Base-by-base conservation (phyloP, 257 asterid genomes). In the Catharanthus roseus region DNA sequence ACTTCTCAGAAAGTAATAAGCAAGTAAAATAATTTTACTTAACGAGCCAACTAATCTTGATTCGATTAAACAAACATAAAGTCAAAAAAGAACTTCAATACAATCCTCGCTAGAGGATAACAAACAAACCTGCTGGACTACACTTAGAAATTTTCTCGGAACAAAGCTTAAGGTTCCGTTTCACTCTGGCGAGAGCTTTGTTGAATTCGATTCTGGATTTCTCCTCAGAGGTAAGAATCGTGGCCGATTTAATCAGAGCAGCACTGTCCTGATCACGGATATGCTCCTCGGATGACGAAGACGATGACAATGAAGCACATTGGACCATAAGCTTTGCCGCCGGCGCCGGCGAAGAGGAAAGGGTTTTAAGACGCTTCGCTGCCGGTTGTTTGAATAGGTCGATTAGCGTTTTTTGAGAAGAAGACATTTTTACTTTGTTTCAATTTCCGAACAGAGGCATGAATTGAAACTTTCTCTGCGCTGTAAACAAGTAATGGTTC, bases 381-480 rank as follows among this genome's bases (percentile, higher is more conserved):
- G 92, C 72, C 39, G 98, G 98, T 77, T 79, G 88, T 82, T 85
- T 89, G 79, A 84, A 84, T 68, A 85, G 77, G 71, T 93, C 97
- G 84, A 78, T 67, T 77, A 90, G 85, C 84, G 93, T 89, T 86
- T 81, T 93, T 34, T 90, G 79, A 44, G 90, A 85, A 19, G 75
- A 63, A 28, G 74, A 36, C 81, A 67, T 76, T 67, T 49, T 26
- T 13, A 15, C 21, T 13, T 47, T 12, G 10, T 5, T 47, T 5
- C 10, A 16, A 10, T 29, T 71, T 5, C 10, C 34, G 6, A 0
- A 11, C 62, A 1, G 18, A 19, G 3, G 18, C 56, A 44, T 15
- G 19, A 28, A 62, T 7, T 11, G 45, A 34, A 21, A 18, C 28
- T 33, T 23, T 23, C 7, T 34, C 19, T 34, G 28, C 9, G 45